A percentile compares a stretch with the other conserved stretches of the same genome.
Evolutionary conservation across 139 green algal genomes (phyloP).

Genomic region (Pseudopediastrum boryanum): DNA sequence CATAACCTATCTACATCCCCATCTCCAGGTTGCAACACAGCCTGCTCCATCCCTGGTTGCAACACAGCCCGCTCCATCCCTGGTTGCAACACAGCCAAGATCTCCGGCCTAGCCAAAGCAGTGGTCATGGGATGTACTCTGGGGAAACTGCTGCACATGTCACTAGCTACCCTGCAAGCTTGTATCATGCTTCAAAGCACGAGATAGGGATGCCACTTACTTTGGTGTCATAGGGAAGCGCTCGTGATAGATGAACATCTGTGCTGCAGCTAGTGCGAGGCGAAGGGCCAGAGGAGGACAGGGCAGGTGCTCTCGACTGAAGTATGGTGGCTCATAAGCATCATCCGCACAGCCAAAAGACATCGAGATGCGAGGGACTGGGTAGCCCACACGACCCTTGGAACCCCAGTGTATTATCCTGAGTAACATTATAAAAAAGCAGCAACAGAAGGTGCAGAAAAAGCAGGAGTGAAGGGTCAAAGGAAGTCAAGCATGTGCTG

Average conservation of each 20-base stretch:
- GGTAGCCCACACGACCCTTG: slow-evolving; percentile 45
- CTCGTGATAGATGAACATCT: slow-evolving; percentile 73
- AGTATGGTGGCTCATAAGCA: slow-evolving; percentile 63
- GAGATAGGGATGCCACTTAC: slow-evolving; percentile 22
- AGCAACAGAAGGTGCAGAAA: not conserved
- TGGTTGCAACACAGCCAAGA: too few species aligned
- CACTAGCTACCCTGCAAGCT: too few species aligned
- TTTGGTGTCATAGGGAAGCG: slow-evolving; percentile 47
- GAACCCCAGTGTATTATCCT: slow-evolving; percentile 73
- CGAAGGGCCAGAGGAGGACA: slow-evolving; percentile 48
- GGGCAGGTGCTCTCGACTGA: slow-evolving; percentile 49
- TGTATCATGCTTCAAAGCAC: too few species aligned
- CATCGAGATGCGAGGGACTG: slow-evolving; percentile 54
- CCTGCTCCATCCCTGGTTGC: too few species aligned
- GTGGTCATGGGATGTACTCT: too few species aligned
- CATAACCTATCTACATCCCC: too few species aligned
- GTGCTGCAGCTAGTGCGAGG: slow-evolving; percentile 46
- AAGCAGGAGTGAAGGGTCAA: not conserved
- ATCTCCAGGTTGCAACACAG: too few species aligned
- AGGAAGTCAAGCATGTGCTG: too few species aligned
- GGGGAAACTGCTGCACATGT: too few species aligned
- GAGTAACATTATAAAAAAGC: too few species aligned
- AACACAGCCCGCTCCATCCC: too few species aligned
- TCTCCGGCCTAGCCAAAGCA: too few species aligned
- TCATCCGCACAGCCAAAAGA: slow-evolving; percentile 50